These are phyloP conservation scores for Diplodia scrobiculata DNA, from an alignment of 2,329 filamentous ascomycete genomes.

Conservation along the genomic window DNA sequence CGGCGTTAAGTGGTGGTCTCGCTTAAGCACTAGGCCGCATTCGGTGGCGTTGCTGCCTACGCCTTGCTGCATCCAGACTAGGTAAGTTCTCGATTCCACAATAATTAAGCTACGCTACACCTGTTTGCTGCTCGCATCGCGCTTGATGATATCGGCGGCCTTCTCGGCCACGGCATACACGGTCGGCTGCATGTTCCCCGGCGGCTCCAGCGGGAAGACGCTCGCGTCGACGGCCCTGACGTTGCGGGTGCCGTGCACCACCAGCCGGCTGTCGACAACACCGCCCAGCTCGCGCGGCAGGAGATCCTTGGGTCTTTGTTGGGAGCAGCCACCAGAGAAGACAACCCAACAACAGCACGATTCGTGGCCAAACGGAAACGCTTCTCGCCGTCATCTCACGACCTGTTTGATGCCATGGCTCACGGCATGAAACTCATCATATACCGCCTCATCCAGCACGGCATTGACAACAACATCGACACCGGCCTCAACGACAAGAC, in stretches of 20 bases:
- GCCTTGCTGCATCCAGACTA: no score
- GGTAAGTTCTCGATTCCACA: no score
- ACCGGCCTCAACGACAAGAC: background rate
- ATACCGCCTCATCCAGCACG: no score
- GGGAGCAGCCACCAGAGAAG: background rate
- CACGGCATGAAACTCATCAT: background rate
- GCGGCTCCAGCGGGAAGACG: constrained; percentile 28
- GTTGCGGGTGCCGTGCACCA: constrained; percentile 35
- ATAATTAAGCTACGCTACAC: no score
- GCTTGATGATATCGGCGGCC: constrained; percentile 39
- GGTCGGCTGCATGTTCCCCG: constrained; percentile 26
- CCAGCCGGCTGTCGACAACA: constrained; percentile 36
- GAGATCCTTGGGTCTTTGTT: background rate
- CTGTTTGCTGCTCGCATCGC: no score
- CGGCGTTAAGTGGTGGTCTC: background rate
- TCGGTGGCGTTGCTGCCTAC: no score
- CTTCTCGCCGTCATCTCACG: background rate
- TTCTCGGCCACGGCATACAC: constrained; percentile 29
- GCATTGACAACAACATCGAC: background rate
- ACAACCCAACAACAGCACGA: background rate
- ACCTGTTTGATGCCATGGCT: background rate
- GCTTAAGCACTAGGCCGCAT: no score
- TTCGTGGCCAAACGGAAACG: background rate
- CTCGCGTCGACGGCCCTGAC: constrained; percentile 31
- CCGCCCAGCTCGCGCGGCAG: constrained; percentile 35